Evolutionary conservation across 345 rosid species (phyloP), one percentile per base, ranked within the genome.

Genomic region (Chamaenerion angustifolium): DNA sequence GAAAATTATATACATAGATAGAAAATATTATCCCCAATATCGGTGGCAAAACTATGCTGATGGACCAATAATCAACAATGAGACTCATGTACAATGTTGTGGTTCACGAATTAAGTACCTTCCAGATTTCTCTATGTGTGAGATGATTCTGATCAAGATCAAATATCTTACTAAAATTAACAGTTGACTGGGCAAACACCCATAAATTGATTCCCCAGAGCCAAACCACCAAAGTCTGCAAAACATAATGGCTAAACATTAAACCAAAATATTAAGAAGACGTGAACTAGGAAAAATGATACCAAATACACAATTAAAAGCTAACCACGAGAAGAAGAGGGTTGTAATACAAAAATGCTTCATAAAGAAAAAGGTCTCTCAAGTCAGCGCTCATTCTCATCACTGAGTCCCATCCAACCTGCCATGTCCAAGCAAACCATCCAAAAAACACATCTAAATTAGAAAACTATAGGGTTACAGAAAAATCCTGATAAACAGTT

Each of bases 281-380:
- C 37, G 4, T 10, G 5, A 8, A 14, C 54, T 31, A 31, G 10
- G 4, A 31, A 40, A 50, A n/a, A 14, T 50, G 16, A 50, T 4
- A n/a, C 40, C 25, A 42, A 35, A 13, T 15, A 11, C 10, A 40
- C 35, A 35, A 50, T 15, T 2, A 27, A 27, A 37, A 58, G 66
- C 90, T 76, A 57, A 88, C 99, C 90, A 82, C 79, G 52, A 92
- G 95, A 71, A 92, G 95, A 65, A 88, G 95, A 68, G 96, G 99
- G 46, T 92, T 88, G 58, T 84, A 92, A 70, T 92, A 92, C 71
- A 92, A 68, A 78, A 88, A 92, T 11, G 94, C 86, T 68, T 92
- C 99, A 2, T 92, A 92, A 10, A 92, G 70, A 56, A 92, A 92
- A 27, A 84, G 86, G 61, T 88, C 95, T 58, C 88, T 69, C 68